Percentiles rank a stretch among this genome's conserved stretches.
Conservation (phyloP, 164 flowering plant species). For the Annona squamosa region DNA sequence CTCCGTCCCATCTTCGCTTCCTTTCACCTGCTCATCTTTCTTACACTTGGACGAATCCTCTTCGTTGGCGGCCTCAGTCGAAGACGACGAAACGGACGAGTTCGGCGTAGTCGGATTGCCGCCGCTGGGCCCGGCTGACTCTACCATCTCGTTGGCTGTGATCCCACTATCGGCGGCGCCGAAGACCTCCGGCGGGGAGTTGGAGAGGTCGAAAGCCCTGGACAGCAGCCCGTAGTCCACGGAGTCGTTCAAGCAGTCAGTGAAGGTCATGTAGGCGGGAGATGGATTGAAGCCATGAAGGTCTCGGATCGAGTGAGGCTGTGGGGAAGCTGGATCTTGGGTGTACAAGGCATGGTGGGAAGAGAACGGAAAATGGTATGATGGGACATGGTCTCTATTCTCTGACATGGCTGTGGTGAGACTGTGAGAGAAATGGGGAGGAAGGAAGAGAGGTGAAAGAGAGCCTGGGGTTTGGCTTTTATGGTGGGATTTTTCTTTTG, state of each 20-base stretch:
- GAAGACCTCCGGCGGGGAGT: constrained; percentile 38
- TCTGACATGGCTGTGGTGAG: constrained; percentile 23
- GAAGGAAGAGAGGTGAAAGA: not conserved
- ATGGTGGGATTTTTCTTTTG: not conserved
- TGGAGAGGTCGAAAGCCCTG: constrained; percentile 35
- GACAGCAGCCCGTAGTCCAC: constrained; percentile 29
- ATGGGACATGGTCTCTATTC: constrained; percentile 29
- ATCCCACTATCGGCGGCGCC: constrained; percentile 20
- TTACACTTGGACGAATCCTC: constrained; percentile 33
- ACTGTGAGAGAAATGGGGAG: not conserved
- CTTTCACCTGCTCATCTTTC: constrained; percentile 27
- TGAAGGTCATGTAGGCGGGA: constrained; percentile 30
- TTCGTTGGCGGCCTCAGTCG: constrained; percentile 42
- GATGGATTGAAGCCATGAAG: constrained; percentile 22
- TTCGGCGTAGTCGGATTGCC: constrained; percentile 34
- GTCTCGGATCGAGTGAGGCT: constrained; percentile 5
- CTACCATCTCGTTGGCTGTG: constrained; percentile 7
- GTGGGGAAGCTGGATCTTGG: not conserved
- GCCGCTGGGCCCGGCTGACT: constrained; percentile 6
- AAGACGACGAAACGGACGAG: constrained; percentile 54
- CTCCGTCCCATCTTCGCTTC: constrained; percentile 35
- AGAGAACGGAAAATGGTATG: constrained; percentile 2
- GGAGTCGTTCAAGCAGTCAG: constrained; percentile 35
- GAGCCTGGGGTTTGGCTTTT: not conserved
- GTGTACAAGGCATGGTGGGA: not conserved